These are phyloP conservation scores for Ceratobasidium sp. DNA, from an alignment of 1,284 basidiomycete species.

Conservation along the genomic window DNA sequence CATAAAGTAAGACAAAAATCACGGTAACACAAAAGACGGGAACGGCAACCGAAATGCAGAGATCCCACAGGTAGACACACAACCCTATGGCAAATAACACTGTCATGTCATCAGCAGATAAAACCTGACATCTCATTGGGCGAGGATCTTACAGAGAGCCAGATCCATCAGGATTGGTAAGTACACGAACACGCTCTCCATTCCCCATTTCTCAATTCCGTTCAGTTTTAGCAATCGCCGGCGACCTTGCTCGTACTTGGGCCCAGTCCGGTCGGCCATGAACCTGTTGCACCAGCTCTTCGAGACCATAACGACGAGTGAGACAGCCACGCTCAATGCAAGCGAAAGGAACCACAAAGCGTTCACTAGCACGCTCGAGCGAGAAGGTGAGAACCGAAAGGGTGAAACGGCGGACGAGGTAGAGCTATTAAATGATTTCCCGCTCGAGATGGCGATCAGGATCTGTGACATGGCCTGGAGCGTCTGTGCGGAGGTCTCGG, in stretches of 20 bases:
- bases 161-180: slow-evolving; percentile 6
- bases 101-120: background rate
- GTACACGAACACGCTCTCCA: background rate
- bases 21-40: background rate
- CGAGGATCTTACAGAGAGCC: background rate
- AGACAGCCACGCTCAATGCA: slow-evolving; percentile 13
- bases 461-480: slow-evolving; percentile 4
- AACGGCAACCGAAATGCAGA: background rate
- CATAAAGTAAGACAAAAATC: background rate
- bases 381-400: background rate
- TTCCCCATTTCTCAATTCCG: slow-evolving; percentile 5
- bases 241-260: background rate
- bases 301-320: slow-evolving; percentile 16
- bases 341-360: slow-evolving; percentile 10
- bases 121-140: background rate
- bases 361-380: background rate
- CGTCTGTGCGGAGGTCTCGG: background rate
- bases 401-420: too few species aligned
- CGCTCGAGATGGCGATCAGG: background rate
- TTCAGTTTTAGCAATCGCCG: slow-evolving; percentile 1
- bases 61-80: slow-evolving; percentile 12
- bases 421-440: background rate
- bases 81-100: background rate
- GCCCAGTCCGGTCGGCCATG: slow-evolving; percentile 5
- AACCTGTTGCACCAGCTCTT: slow-evolving; percentile 34